A percentile compares a stretch with the other conserved stretches of the same genome.
phyloP scores from a whole-genome alignment of 306 rosid species.

The Begonia masoniana region DNA sequence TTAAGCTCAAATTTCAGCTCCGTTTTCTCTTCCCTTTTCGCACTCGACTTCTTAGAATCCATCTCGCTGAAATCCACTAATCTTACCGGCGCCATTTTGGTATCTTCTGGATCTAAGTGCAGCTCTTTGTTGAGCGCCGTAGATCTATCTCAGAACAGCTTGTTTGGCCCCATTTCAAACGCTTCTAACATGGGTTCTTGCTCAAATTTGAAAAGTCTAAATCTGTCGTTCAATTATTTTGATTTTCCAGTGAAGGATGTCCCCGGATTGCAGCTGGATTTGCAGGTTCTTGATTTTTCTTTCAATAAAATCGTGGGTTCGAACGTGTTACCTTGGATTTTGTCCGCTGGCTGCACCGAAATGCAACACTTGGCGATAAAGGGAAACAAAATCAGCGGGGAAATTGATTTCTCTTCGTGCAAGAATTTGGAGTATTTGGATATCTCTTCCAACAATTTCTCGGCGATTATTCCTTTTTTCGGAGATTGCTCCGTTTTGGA shows the following conservation, averaged over 20 bases:
- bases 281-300: slow-evolving; percentile 51
- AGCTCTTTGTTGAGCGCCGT: slow-evolving; percentile 29
- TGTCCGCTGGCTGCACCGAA: slow-evolving; percentile 22
- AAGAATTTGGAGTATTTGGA: slow-evolving; percentile 29
- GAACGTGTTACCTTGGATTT: slow-evolving; percentile 36
- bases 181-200: slow-evolving; percentile 32
- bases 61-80: slow-evolving; percentile 31
- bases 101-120: slow-evolving; percentile 26
- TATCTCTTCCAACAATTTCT: slow-evolving; percentile 60
- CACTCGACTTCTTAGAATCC: slow-evolving; percentile 40
- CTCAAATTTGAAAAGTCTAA: slow-evolving; percentile 35
- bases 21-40: slow-evolving; percentile 29
- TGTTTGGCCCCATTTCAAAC: slow-evolving; percentile 38
- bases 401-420: slow-evolving; percentile 30
- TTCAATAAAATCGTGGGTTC: slow-evolving; percentile 46
- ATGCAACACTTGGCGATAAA: slow-evolving; percentile 26
- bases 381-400: slow-evolving; percentile 58
- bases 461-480: slow-evolving; percentile 34
- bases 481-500: slow-evolving; percentile 47
- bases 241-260: slow-evolving; percentile 16
- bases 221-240: slow-evolving; percentile 45
- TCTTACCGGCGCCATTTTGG: slow-evolving; percentile 45
- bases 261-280: slow-evolving; percentile 16
- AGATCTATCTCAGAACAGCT: slow-evolving; percentile 61
- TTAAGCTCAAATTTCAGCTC: slow-evolving; percentile 43